Evolutionary conservation across 495 filamentous ascomycete genomes (phyloP).

Genomic region (Penicillium turbatum): DNA sequence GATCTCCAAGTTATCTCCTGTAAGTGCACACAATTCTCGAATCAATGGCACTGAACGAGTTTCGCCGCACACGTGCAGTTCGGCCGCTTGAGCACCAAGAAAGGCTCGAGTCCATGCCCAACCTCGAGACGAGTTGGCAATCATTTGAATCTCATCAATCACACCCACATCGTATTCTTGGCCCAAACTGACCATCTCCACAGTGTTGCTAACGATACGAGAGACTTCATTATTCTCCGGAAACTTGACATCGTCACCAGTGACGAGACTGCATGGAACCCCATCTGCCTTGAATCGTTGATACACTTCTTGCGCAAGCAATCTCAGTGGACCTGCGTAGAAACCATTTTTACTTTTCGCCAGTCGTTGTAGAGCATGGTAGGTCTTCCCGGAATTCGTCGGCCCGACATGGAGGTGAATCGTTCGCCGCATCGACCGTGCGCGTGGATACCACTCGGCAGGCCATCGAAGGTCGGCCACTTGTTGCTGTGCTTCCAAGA

Average conservation of each 20-base stretch:
- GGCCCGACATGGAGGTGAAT: slow-evolving; percentile 94
- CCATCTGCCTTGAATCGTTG: slow-evolving; percentile 73
- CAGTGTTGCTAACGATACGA: slow-evolving; percentile 77
- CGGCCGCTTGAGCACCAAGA: slow-evolving; percentile 76
- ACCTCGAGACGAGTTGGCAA: slow-evolving; percentile 71
- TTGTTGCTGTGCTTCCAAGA: slow-evolving; percentile 55
- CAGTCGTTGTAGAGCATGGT: slow-evolving; percentile 85
- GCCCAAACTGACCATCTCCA: slow-evolving; percentile 88
- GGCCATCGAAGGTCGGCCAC: slow-evolving; percentile 80
- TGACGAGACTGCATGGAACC: slow-evolving; percentile 72
- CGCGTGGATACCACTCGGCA: slow-evolving; percentile 83
- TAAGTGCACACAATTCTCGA: slow-evolving; percentile 66
- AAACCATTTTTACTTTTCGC: slow-evolving; percentile 70
- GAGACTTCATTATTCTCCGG: slow-evolving; percentile 41
- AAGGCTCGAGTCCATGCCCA: slow-evolving; percentile 98
- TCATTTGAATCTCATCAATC: slow-evolving; percentile 99
- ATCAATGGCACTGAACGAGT: slow-evolving; percentile 76
- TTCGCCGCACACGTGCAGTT: slow-evolving; percentile 94
- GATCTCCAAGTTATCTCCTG: slow-evolving; percentile 79
- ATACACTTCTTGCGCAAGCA: slow-evolving; percentile 93
- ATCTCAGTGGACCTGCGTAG: slow-evolving; percentile 84
- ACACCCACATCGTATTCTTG: slow-evolving; percentile 77
- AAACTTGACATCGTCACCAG: slow-evolving; percentile 79
- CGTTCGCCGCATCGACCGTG: slow-evolving; percentile 71
- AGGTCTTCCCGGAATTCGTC: slow-evolving; percentile 98